Percentiles rank a stretch among this genome's conserved stretches.
These are phyloP conservation scores for Simplicillium aogashimaense DNA, from an alignment of 2,329 filamentous ascomycete species.

Conservation along the genomic window DNA sequence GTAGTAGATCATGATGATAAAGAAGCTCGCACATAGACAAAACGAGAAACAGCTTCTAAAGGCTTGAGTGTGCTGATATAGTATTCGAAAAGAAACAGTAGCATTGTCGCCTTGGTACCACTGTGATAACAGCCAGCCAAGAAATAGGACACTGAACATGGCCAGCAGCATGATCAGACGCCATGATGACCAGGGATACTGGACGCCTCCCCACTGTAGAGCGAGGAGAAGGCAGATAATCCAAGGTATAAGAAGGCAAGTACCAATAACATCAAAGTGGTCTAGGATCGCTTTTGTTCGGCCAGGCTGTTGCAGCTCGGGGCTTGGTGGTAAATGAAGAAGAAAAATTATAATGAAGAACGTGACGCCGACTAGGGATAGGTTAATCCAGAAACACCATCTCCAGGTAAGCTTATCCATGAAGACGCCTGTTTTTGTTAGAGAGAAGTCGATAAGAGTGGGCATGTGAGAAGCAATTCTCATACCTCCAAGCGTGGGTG, in stretches of 20 bases:
- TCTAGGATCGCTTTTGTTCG: conserved; percentile 20
- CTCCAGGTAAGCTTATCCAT: conserved; percentile 15
- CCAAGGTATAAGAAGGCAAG: conserved; percentile 13
- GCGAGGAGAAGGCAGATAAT: conserved; percentile 35
- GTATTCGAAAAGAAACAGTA: conserved; percentile 24
- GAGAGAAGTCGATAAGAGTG: neutral
- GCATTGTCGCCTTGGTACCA: conserved; percentile 19
- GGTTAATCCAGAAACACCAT: conserved; percentile 21
- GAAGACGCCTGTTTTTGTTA: conserved; percentile 5
- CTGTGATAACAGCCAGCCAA: conserved; percentile 26
- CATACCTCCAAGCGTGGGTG: conserved; percentile 10
- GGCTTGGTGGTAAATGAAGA: conserved; percentile 26
- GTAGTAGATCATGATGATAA: conserved; percentile 21
- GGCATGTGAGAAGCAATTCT: conserved; percentile 2
- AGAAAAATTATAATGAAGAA: conserved; percentile 18
- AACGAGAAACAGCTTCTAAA: conserved; percentile 15
- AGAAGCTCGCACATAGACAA: neutral
- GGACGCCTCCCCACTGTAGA: conserved; percentile 32
- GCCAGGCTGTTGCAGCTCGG: conserved; percentile 19
- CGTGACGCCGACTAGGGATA: conserved; percentile 16
- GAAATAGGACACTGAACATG: conserved; percentile 25
- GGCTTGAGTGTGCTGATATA: conserved; percentile 23
- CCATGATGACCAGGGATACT: conserved; percentile 20
- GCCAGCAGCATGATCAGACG: conserved; percentile 32
- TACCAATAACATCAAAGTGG: conserved; percentile 13